These are phyloP conservation scores for Cladosporium sphaerospermum DNA, from an alignment of 2,329 filamentous ascomycete species.

Conservation along the genomic window DNA sequence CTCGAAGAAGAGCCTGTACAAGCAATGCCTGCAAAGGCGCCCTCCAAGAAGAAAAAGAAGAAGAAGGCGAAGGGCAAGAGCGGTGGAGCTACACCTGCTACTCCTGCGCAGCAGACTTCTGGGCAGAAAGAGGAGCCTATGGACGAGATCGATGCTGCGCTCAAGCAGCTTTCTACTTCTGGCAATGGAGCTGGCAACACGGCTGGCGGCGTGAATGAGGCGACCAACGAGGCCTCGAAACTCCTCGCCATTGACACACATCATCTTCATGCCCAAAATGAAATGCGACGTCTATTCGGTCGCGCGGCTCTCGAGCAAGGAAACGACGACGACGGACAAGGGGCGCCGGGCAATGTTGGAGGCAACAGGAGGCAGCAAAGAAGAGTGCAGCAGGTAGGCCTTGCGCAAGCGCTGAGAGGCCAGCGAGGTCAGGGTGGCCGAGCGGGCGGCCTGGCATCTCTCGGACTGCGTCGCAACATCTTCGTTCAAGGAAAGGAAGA, in stretches of 20 bases:
- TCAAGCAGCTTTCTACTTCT: conserved; percentile 49
- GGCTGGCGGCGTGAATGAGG: conserved; percentile 28
- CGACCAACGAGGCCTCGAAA: conserved; percentile 44
- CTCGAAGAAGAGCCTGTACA: conserved; percentile 27
- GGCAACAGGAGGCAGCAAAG: conserved; percentile 31
- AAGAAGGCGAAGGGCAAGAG: conserved; percentile 57
- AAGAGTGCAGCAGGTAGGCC: conserved; percentile 46
- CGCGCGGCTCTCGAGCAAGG: conserved; percentile 54
- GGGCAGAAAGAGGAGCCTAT: conserved; percentile 26
- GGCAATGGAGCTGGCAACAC: conserved; percentile 20
- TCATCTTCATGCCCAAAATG: conserved; percentile 78
- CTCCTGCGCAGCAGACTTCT: conserved; percentile 17
- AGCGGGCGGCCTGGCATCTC: conserved; percentile 60
- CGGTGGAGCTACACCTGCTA: conserved; percentile 22
- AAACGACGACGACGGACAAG: conserved; percentile 45
- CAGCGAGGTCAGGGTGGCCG: conserved; percentile 52
- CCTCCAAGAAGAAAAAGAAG: conserved; percentile 43
- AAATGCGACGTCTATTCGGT: conserved; percentile 77
- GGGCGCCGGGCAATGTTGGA: conserved; percentile 17
- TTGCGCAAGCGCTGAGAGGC: conserved; percentile 48
- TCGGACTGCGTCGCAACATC: conserved; percentile 69
- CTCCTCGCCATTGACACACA: conserved; percentile 60
- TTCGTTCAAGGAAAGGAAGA: conserved; percentile 83
- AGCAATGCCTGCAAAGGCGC: conserved; percentile 22
- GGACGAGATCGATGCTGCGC: conserved; percentile 62